Evolutionary conservation across 2,329 filamentous ascomycete genomes (phyloP).

Genomic region (Sporothrix inflata): DNA sequence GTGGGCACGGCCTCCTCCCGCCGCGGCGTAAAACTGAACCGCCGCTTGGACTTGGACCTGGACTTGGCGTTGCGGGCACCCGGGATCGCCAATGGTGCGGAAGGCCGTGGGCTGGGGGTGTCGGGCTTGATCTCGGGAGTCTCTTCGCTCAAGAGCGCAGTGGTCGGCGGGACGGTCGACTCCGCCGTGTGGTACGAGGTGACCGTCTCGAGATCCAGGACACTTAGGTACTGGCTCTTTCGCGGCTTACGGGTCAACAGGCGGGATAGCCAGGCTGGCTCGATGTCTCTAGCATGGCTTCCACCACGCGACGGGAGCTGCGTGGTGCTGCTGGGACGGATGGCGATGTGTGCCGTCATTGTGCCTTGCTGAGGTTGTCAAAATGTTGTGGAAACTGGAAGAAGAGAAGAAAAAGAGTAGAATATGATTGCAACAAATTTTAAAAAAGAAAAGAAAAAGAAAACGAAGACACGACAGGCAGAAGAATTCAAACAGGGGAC

Average conservation of each 20-base stretch:
- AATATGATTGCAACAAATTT: neutral
- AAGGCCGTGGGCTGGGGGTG: neutral
- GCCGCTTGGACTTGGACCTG: neutral
- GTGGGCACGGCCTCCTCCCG: neutral
- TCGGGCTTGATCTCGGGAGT: neutral
- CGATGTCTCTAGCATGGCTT: neutral
- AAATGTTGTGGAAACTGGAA: neutral
- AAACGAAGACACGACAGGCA: neutral
- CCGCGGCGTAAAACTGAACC: slow-evolving; percentile 16
- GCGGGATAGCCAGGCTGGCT: slow-evolving; percentile 14
- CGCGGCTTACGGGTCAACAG: slow-evolving; percentile 8
- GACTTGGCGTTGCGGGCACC: neutral
- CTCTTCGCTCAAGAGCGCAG: neutral
- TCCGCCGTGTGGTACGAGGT: neutral
- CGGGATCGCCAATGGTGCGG: neutral
- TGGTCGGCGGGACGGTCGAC: neutral
- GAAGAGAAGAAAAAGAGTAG: neutral
- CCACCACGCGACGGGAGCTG: neutral
- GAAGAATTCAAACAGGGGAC: neutral
- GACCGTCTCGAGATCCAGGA: neutral
- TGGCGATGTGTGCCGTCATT: slow-evolving; percentile 1
- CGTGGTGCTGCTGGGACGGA: neutral
- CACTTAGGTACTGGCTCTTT: neutral
- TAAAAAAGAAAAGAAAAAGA: neutral
- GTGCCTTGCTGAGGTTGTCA: neutral